Percentiles rank a stretch among this genome's conserved stretches.
phyloP scores from a whole-genome alignment of 1,284 basidiomycete genomes.

The Wolfiporia cocos region DNA sequence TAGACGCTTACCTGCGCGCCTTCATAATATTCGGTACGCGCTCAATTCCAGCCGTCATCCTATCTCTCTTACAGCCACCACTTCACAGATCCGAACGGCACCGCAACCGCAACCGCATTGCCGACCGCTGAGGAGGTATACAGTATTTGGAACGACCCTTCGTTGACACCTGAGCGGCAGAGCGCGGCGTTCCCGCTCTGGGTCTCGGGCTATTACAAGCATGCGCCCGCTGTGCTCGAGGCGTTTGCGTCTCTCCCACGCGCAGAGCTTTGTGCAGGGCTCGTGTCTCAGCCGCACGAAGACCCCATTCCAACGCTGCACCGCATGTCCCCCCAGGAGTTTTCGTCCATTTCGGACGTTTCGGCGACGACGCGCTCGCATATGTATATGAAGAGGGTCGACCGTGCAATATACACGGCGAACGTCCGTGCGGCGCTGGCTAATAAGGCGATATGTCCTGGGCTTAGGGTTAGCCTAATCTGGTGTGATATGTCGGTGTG shows the following conservation, averaged over 20 bases:
- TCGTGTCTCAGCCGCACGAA: conserved; percentile 1
- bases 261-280: conserved; percentile 1
- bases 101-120: too few relatives aligned
- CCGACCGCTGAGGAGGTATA: background rate
- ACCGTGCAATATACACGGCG: conserved; percentile 6
- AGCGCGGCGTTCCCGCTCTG: conserved; percentile 1
- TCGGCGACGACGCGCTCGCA: conserved; percentile 3
- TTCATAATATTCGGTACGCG: conserved; percentile 12
- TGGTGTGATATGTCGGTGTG: conserved; percentile 7
- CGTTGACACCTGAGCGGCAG: background rate
- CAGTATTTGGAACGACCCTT: conserved; percentile 1
- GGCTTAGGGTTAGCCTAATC: too few relatives aligned
- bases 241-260: conserved; percentile 1
- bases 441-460: background rate
- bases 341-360: conserved; percentile 2
- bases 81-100: conserved; percentile 2
- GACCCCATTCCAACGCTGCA: background rate
- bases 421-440: conserved; percentile 2
- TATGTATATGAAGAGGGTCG: background rate
- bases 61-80: background rate
- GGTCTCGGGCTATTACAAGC: conserved; percentile 7
- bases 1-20: conserved; percentile 10
- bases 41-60: background rate
- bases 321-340: conserved; percentile 5
- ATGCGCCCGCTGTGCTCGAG: conserved; percentile 2